phyloP scores from a whole-genome alignment of 192 early-diverging fungal genomes.

The Mortierella alpina region DNA sequence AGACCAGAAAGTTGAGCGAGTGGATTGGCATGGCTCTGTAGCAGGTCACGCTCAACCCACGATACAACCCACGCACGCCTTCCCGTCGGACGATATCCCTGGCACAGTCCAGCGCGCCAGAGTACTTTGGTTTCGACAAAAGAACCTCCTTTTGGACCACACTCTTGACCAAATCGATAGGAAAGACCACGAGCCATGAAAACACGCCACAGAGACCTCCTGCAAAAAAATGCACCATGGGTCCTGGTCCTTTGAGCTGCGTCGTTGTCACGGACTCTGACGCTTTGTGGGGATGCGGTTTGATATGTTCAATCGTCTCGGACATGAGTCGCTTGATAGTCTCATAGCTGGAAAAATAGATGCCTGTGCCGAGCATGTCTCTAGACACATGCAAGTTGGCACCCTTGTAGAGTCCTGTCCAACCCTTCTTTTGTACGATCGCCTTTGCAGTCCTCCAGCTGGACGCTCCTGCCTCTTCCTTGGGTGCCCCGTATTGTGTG shows the following conservation, averaged over 20 bases:
- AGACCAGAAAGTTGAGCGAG: slow-evolving; percentile 85
- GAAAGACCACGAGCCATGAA: slow-evolving; percentile 84
- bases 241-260: slow-evolving; percentile 58
- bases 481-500: slow-evolving; percentile 19
- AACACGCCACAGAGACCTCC: slow-evolving; percentile 82
- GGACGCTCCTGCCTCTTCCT: slow-evolving; percentile 46
- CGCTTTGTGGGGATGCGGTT: slow-evolving; percentile 8
- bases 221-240: slow-evolving; percentile 78
- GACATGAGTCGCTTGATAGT: slow-evolving; percentile 61
- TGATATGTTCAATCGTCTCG: slow-evolving; percentile 52
- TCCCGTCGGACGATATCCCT: slow-evolving; percentile 61
- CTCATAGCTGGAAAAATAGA: slow-evolving; percentile 83
- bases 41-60: slow-evolving; percentile 78
- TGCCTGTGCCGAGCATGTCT: slow-evolving; percentile 75
- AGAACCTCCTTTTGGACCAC: slow-evolving; percentile 80
- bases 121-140: slow-evolving; percentile 56
- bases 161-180: slow-evolving; percentile 81
- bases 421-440: slow-evolving; percentile 61
- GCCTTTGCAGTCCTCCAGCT: slow-evolving; percentile 65
- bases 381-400: slow-evolving; percentile 58
- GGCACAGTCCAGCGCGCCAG: slow-evolving; percentile 57
- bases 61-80: slow-evolving; percentile 75
- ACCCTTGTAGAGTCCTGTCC: slow-evolving; percentile 60
- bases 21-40: slow-evolving; percentile 85
- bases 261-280: slow-evolving; percentile 11